These are phyloP conservation scores for Cicer yamashitae DNA, from an alignment of 306 rosid genomes.

Conservation along the genomic window DNA sequence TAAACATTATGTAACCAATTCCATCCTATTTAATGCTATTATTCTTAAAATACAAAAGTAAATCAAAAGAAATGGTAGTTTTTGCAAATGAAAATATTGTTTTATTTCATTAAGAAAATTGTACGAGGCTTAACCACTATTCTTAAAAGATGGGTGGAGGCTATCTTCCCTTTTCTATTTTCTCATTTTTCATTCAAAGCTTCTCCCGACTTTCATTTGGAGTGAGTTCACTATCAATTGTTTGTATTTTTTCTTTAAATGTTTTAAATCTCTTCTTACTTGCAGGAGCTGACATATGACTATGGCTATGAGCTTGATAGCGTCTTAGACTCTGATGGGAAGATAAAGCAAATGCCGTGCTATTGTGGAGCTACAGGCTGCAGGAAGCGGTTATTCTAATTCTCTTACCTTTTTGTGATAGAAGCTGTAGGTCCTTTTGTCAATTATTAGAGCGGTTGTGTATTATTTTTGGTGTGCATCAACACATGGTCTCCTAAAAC, in stretches of 20 bases:
- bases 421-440: background rate
- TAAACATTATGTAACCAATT: too few relatives aligned
- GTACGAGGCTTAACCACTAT: too few relatives aligned
- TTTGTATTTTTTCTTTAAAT: background rate
- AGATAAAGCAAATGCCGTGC: constrained; percentile 77
- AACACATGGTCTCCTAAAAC: background rate
- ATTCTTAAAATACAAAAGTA: too few relatives aligned
- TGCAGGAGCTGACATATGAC: constrained; percentile 91
- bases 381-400: constrained; percentile 72
- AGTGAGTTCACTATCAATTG: too few relatives aligned
- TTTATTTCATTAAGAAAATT: too few relatives aligned
- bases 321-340: constrained; percentile 77
- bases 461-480: constrained; percentile 8
- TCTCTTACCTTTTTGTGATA: background rate
- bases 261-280: constrained; percentile 20
- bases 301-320: constrained; percentile 94
- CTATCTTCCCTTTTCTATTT: too few relatives aligned
- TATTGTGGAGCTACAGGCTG: constrained; percentile 93
- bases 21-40: too few relatives aligned
- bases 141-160: too few relatives aligned
- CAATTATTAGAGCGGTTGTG: background rate
- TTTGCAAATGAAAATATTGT: too few relatives aligned
- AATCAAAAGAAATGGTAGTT: too few relatives aligned
- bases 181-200: too few relatives aligned
- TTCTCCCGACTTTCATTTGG: too few relatives aligned